Conservation (phyloP, 2,329 filamentous ascomycete species). For the Sarocladiaceae sp. region DNA sequence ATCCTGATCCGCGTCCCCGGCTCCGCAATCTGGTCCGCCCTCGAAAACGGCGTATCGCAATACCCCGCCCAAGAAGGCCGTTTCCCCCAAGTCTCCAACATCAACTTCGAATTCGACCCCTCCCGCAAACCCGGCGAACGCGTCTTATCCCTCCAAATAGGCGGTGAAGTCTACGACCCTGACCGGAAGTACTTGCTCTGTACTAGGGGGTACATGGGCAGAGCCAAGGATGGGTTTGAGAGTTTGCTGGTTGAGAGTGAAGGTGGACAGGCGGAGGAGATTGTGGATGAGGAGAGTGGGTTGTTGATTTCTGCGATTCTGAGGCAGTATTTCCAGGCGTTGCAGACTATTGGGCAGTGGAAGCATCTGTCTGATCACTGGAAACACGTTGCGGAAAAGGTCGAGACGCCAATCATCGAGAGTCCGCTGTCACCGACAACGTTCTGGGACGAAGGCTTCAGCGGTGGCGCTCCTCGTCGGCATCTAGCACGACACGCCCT, state of each 20-base stretch:
- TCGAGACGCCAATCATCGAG: constrained; percentile 24
- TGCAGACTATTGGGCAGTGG: constrained; percentile 80
- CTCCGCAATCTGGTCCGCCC: constrained; percentile 67
- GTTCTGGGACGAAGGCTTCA: constrained; percentile 9
- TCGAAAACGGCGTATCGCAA: constrained; percentile 78
- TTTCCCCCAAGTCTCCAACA: constrained; percentile 84
- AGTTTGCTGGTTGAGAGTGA: constrained; percentile 71
- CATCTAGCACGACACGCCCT: constrained; percentile 7
- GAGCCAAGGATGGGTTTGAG: constrained; percentile 81
- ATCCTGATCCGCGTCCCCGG: constrained; percentile 72
- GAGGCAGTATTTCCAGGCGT: constrained; percentile 84
- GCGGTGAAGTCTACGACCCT: constrained; percentile 55
- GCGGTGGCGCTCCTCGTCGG: constrained; percentile 4
- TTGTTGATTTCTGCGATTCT: constrained; percentile 82
- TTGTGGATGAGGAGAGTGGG: constrained; percentile 83
- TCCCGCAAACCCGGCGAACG: constrained; percentile 55
- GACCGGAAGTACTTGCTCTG: constrained; percentile 66
- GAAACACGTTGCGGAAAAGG: constrained; percentile 56
- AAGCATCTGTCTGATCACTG: constrained; percentile 68
- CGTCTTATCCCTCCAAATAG: constrained; percentile 59
- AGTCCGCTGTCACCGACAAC: constrained; percentile 17
- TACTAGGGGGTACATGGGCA: constrained; percentile 84
- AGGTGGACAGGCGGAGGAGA: constrained; percentile 71
- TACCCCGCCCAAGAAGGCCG: constrained; percentile 81
- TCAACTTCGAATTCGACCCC: constrained; percentile 69